Conservation (phyloP, 345 rosid genomes). For the Linum tenue region DNA sequence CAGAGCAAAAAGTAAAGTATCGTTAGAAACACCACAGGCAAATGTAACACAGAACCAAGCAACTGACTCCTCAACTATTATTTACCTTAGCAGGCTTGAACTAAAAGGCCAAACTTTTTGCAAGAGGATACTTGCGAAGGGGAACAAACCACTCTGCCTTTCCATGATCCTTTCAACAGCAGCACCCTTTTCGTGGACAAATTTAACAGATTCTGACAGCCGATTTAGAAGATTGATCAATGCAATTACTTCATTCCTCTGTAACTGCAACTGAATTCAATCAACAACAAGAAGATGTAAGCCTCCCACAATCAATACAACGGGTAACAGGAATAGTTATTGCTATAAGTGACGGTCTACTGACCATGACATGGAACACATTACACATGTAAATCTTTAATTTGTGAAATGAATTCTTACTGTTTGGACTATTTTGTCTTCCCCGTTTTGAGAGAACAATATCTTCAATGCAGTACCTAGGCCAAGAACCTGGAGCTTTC, state of each 20-base stretch:
- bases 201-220: constrained; percentile 57
- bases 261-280: constrained; percentile 50
- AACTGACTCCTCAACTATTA: constrained; percentile 13
- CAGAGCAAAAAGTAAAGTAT: not conserved
- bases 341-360: too few relatives aligned
- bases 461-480: constrained; percentile 91
- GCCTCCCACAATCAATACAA: not conserved
- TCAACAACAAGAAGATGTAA: not conserved
- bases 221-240: constrained; percentile 63
- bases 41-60: too few relatives aligned
- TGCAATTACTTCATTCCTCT: constrained; percentile 72
- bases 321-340: not conserved
- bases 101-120: constrained; percentile 19
- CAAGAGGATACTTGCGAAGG: constrained; percentile 22
- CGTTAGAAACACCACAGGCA: not conserved
- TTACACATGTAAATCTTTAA: too few relatives aligned
- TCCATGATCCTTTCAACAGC: constrained; percentile 28
- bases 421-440: constrained; percentile 30
- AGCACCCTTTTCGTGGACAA: constrained; percentile 49
- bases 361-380: not conserved
- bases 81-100: constrained; percentile 17
- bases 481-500: constrained; percentile 94
- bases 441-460: constrained; percentile 74
- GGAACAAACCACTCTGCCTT: constrained; percentile 13
- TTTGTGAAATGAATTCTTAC: constrained; percentile 32